Base-by-base conservation (phyloP, 192 early-diverging fungal genomes). In the Ambispora gerdemannii region DNA sequence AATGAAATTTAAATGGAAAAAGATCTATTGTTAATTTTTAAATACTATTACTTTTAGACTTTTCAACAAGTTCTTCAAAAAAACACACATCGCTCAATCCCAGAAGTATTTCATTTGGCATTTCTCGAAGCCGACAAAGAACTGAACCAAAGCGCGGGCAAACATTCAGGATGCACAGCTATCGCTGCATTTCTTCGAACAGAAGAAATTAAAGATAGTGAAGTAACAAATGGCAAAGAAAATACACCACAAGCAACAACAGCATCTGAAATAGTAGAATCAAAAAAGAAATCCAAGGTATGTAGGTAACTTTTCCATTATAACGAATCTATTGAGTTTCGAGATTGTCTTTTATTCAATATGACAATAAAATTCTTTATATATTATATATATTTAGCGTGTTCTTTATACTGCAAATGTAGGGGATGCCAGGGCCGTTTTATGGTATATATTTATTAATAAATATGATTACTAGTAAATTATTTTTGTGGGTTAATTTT, bases 321-420 rank as follows among this genome's bases (percentile, higher is more conserved):
- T n/a, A n/a, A n/a, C n/a, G n/a, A n/a, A n/a, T n/a, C n/a, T n/a
- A n/a, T n/a, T n/a, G n/a, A n/a, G n/a, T n/a, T n/a, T n/a, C n/a
- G n/a, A n/a, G n/a, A n/a, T n/a, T n/a, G n/a, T n/a, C n/a, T n/a
- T n/a, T n/a, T n/a, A n/a, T n/a, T n/a, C n/a, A n/a, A n/a, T n/a
- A n/a, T n/a, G n/a, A n/a, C n/a, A n/a, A n/a, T n/a, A n/a, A n/a
- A n/a, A n/a, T n/a, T n/a, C n/a, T n/a, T n/a, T n/a, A n/a, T n/a
- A n/a, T n/a, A n/a, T n/a, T n/a, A n/a, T n/a, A n/a, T 20, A n/a
- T 20, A 51, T 35, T 56, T 68, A 92, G 89, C 78, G 94, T 43
- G 86, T 92, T 22, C 82, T 98, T 33, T 95, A 95, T 73, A 94
- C 93, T 31, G 97, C 93, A 28, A 99, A 99, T 80, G 97, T 90